Evolutionary conservation across 2,329 filamentous ascomycete genomes (phyloP).

Genomic region (Aphanoascus verrucosus): DNA sequence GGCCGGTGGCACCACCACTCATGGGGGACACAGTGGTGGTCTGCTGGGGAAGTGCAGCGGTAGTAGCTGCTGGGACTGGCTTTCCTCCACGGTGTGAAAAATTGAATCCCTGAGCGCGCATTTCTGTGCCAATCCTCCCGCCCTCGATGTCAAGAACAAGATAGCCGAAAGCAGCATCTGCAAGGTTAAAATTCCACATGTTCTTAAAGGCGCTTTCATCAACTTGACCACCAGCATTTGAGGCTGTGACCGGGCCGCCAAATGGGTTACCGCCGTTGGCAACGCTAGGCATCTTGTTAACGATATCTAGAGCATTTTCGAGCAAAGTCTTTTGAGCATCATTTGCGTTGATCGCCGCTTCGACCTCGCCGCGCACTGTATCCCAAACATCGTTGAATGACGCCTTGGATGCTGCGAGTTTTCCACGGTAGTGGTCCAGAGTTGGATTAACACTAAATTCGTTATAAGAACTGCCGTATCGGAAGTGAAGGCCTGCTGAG

Average conservation of each 20-base stretch:
- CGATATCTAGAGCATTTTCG: conserved; percentile 80
- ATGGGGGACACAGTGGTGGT: conserved; percentile 15
- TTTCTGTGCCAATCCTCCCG: conserved; percentile 92
- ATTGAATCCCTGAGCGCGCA: conserved; percentile 98
- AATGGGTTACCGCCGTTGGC: conserved; percentile 96
- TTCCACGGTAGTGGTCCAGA: conserved; percentile 94
- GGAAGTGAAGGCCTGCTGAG: conserved; percentile 93
- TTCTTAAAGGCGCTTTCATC: conserved; percentile 99
- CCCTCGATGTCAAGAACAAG: conserved; percentile 90
- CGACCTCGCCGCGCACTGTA: conserved; percentile 90
- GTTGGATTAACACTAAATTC: conserved; percentile 99
- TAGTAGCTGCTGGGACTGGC: conserved; percentile 39
- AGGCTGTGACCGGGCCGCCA: conserved; percentile 68
- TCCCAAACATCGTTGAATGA: conserved; percentile 99
- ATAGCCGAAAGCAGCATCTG: conserved; percentile 94
- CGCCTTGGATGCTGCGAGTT: conserved; percentile 92
- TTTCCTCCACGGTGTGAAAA: conserved; percentile 92
- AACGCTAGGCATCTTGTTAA: conserved; percentile 95
- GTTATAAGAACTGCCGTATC: conserved; percentile 98
- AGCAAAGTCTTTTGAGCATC: conserved; percentile 87
- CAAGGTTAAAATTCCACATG: conserved; percentile 99
- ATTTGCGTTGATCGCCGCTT: conserved; percentile 86
- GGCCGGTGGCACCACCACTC: conserved; percentile 18
- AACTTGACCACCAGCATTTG: conserved; percentile 66
- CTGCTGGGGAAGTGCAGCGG: conserved; percentile 15